Evolutionary conservation across 129 eudicot genomes (phyloP).

Genomic region (Smallanthus sonchifolius): DNA sequence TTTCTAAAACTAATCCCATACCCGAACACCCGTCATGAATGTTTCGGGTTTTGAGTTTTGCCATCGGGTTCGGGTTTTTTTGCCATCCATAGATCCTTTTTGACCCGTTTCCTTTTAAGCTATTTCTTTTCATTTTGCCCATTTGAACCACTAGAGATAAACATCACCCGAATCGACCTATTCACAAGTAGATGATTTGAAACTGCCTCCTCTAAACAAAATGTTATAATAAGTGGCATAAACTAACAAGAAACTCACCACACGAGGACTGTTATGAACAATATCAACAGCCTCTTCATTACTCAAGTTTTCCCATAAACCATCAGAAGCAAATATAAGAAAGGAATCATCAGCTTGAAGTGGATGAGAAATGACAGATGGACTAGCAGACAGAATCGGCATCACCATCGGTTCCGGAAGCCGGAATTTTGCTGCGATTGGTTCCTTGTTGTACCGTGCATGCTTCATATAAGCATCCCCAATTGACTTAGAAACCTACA

Average conservation of each 20-base stretch:
- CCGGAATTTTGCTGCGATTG: slow-evolving; percentile 48
- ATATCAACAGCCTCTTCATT: slow-evolving; percentile 66
- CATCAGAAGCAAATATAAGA: slow-evolving; percentile 70
- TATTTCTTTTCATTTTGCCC: background rate
- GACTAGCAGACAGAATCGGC: slow-evolving; percentile 58
- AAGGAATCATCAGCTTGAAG: slow-evolving; percentile 52
- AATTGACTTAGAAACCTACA: slow-evolving; percentile 63
- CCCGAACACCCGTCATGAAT: no score
- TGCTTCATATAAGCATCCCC: slow-evolving; percentile 72
- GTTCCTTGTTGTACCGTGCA: slow-evolving; percentile 51
- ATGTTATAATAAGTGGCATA: background rate
- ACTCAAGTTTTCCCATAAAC: slow-evolving; percentile 67
- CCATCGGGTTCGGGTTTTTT: no score
- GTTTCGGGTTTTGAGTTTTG: no score
- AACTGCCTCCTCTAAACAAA: background rate
- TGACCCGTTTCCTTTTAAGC: background rate
- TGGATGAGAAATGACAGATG: slow-evolving; percentile 47
- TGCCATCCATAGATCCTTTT: no score
- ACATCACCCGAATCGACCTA: background rate
- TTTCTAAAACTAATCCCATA: no score
- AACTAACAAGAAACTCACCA: slow-evolving; percentile 30
- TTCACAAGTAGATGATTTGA: background rate
- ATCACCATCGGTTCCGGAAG: slow-evolving; percentile 48
- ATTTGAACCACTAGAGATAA: background rate
- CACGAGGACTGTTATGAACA: slow-evolving; percentile 49